Base-by-base conservation (phyloP, 2,329 filamentous ascomycete genomes). In the Aureobasidium lini region DNA sequence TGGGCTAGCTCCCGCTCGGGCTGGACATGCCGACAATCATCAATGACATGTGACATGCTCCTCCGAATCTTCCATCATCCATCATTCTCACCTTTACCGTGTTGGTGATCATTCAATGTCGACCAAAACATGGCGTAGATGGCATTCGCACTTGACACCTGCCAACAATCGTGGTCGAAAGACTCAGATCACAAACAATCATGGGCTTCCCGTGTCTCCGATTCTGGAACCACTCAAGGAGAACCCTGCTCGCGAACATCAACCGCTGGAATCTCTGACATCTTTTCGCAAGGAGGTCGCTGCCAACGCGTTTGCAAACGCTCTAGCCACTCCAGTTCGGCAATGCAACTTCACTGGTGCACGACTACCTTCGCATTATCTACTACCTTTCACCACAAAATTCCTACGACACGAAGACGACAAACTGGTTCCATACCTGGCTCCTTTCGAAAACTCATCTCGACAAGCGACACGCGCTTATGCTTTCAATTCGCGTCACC, bases 291-390 rank as follows among this genome's bases (percentile, higher is more conserved):
- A 75, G 60, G 79, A 82, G 61, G 73, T 90, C 1, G 75, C 74
- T 32, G 77, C 77, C 39, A 91, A 88, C 64, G 77, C 85, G 2
- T 90, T 82, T 64, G 86, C 87, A 3, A 78, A 78, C 46, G 81
- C 84, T 6, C 78, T 91, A 23, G 81, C 81, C 32, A 81, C 81
- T 0, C 82, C 84, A 0, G 60, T 86, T 23, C 83, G 88, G 57
- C 65, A 69, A 60, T 89, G 86, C 66, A 66, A 71, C 23, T 67
- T 80, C 34, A 84, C 84, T 1, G 62, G 66, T 0, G 67, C 70
- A 0, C 66, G 67, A 1, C 70, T 89, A 6, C 88, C 88, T 1
- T 71, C 70, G 13, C 84, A 80, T 66, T 87, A 90, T 67, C 73
- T 89, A 4, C 81, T 87, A 58, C 76, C 81, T 34, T 84, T 90